These are phyloP conservation scores for Eucalyptus victrix DNA, from an alignment of 345 rosid species.

Conservation along the genomic window DNA sequence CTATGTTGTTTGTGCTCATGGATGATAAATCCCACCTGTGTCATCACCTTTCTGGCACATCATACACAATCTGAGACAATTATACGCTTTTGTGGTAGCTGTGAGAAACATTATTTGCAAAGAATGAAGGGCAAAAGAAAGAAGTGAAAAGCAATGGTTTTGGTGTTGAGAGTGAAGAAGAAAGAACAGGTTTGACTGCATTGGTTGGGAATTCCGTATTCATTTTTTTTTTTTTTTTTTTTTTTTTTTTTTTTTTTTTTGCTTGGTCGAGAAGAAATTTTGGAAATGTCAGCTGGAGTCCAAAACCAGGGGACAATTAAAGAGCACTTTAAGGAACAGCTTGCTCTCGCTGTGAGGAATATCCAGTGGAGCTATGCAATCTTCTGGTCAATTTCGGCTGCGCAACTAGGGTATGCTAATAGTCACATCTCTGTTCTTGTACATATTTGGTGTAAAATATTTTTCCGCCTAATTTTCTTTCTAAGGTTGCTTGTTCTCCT, in stretches of 20 bases:
- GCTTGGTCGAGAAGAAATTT: neutral
- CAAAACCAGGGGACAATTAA: constrained; percentile 20
- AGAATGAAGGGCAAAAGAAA: neutral
- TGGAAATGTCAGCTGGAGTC: neutral
- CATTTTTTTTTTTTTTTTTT: neutral
- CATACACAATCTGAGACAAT: neutral
- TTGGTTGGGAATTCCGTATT: neutral
- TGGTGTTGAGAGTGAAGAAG: neutral
- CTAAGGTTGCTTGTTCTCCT: neutral
- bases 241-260: neutral
- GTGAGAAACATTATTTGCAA: neutral
- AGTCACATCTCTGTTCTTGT: neutral
- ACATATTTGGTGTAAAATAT: neutral
- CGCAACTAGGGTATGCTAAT: constrained; percentile 57
- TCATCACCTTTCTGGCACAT: neutral
- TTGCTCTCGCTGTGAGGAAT: constrained; percentile 73
- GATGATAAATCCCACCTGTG: neutral
- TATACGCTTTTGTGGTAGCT: neutral
- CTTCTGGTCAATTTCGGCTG: constrained; percentile 78
- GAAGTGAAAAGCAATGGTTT: neutral
- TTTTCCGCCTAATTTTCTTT: neutral
- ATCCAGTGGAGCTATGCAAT: constrained; percentile 93
- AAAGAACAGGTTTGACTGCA: neutral
- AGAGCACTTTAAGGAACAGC: constrained; percentile 57
- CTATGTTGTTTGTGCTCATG: neutral